Base-by-base conservation (phyloP, 192 early-diverging fungal species). In the Podochytrium sp. region DNA sequence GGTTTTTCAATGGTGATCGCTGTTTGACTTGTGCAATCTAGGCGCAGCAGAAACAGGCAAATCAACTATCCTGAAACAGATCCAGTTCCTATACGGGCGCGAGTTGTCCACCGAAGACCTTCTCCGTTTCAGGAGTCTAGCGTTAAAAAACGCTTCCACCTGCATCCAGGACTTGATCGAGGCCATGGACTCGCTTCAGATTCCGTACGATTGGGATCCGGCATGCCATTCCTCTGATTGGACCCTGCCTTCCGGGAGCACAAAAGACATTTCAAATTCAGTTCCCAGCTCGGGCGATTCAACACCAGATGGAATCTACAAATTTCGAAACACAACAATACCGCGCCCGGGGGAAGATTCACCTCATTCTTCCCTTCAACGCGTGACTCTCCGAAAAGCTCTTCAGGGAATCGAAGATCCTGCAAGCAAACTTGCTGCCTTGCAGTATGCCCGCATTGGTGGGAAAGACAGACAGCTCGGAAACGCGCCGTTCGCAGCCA, bases 1-100 rank as follows among this genome's bases (percentile, higher is more conserved):
- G 43, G 43, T 7, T 47, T 7, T 7, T 47, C 20, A 20, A 29
- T 23, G 10, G 52, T 55, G 52, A 25, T n/a, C 16, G 52, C 30
- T 7, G 52, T 55, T 6, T 55, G 52, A 55, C 52, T 47, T 20
- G 3, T 41, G 65, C 38, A 34, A 58, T 42, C 20, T 35, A 72
- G 82, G 82, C 16, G 62, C 82, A 6, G 79, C 76, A n/a, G 82
- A 83, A 61, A 81, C 82, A 23, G 82, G 82, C 25, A 83, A 83
- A 73, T 83, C 82, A 34, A 83, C 82, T 6, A 59, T 83, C 41
- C 51, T 83, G 47, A 83, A 83, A 64, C 82, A 83, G 47, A 70
- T 83, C 74, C 78, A 73, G 41, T 70, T 83, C 29, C 74, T 81
- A 29, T 78, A 83, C 49, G 82, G 79, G 3, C 29, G 50, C 2